A percentile compares a stretch with the other conserved stretches of the same genome.
Conservation (phyloP, 202 grass and related monocot genomes). For the Dendrocalamus latiflorus region DNA sequence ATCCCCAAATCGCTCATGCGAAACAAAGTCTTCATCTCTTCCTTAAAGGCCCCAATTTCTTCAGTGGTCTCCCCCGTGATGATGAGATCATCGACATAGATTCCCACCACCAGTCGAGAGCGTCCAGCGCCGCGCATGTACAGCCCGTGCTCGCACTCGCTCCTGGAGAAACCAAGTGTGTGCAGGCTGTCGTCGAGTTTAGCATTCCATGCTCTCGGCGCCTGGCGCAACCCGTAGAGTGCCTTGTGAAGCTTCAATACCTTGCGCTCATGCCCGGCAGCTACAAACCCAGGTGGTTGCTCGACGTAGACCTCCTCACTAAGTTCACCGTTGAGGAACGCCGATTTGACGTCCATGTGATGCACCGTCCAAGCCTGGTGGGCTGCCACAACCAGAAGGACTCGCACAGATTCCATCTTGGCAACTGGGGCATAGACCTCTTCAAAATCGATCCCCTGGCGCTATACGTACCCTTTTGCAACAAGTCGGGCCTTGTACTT, state of each 20-base stretch:
- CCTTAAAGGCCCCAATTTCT: not conserved
- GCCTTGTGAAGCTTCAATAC: not conserved
- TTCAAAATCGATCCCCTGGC: too few relatives aligned
- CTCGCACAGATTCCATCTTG: too few relatives aligned
- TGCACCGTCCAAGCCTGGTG: too few relatives aligned
- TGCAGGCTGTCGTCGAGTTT: too few relatives aligned
- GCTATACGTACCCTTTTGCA: too few relatives aligned
- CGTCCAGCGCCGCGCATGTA: not conserved
- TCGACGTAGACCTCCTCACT: not conserved
- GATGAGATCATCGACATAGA: not conserved
- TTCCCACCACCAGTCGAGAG: not conserved
- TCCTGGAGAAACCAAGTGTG: not conserved
- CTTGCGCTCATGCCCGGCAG: not conserved
- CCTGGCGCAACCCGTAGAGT: not conserved
- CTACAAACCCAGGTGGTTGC: not conserved
- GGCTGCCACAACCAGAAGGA: too few relatives aligned
- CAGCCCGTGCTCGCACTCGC: too few relatives aligned
- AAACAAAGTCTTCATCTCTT: not conserved
- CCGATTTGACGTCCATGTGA: not conserved
- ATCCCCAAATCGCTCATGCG: too few relatives aligned
- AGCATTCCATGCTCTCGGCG: not conserved
- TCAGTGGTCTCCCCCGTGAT: not conserved
- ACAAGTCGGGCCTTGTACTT: too few relatives aligned
- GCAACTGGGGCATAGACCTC: too few relatives aligned
- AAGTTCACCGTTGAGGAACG: not conserved